These are phyloP conservation scores for Cupressus sempervirens DNA, from an alignment of 75 land plant genomes.

Conservation along the genomic window DNA sequence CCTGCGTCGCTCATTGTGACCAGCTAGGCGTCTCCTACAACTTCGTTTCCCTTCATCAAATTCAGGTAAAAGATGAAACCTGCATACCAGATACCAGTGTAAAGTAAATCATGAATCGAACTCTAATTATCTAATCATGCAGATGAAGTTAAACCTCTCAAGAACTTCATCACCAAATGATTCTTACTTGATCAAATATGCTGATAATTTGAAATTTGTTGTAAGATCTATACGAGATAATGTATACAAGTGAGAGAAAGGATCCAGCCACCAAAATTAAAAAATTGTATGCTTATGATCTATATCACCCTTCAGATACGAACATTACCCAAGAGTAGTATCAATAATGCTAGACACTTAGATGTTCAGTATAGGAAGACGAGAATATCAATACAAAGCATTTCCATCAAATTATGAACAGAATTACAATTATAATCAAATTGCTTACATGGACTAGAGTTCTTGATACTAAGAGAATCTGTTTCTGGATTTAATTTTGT, in stretches of 20 bases:
- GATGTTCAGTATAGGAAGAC: not conserved
- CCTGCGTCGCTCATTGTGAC: constrained; percentile 61
- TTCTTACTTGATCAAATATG: not conserved
- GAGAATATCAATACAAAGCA: not conserved
- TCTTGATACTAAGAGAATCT: not conserved
- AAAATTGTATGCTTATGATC: too few relatives aligned
- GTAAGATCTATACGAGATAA: not conserved
- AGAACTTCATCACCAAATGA: not conserved
- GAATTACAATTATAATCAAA: too few relatives aligned
- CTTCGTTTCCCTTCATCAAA: constrained; percentile 71
- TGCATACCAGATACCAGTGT: constrained; percentile 12
- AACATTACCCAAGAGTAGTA: too few relatives aligned
- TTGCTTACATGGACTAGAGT: not conserved
- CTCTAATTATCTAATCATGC: not conserved
- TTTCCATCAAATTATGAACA: not conserved
- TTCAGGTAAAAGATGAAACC: constrained; percentile 52
- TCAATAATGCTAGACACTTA: not conserved
- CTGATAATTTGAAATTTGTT: not conserved
- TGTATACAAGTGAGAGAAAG: not conserved
- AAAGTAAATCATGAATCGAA: not conserved
- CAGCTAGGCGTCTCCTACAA: constrained; percentile 63
- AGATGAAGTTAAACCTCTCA: not conserved
- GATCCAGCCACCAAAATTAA: not conserved
- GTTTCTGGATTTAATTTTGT: too few relatives aligned
- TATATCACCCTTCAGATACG: too few relatives aligned